These are phyloP conservation scores for Lolium rigidum DNA, from an alignment of 176 grass and related monocot genomes.

Conservation along the genomic window DNA sequence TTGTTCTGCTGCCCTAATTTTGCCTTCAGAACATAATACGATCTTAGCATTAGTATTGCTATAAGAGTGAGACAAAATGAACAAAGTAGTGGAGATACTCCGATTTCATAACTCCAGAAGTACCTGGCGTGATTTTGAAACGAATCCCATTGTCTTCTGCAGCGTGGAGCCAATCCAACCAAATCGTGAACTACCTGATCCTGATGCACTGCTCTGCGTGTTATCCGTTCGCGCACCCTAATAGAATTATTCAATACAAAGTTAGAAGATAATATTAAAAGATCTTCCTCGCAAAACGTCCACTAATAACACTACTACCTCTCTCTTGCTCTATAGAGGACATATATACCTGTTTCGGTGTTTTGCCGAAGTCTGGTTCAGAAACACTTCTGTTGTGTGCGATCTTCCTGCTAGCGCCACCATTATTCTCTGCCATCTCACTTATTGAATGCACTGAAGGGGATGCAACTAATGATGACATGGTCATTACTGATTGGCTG, in stretches of 20 bases:
- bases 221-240: constrained; percentile 61
- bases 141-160: constrained; percentile 84
- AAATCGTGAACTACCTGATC: constrained; percentile 71
- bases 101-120: constrained; percentile 28
- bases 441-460: constrained; percentile 74
- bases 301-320: constrained; percentile 4
- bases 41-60: constrained; percentile 20
- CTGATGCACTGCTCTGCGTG: constrained; percentile 54
- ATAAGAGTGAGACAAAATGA: background rate
- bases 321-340: constrained; percentile 24
- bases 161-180: constrained; percentile 79
- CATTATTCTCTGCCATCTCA: constrained; percentile 61
- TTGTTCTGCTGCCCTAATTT: constrained; percentile 92
- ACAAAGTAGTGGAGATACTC: background rate
- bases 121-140: constrained; percentile 90
- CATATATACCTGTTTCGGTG: constrained; percentile 72
- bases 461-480: constrained; percentile 79
- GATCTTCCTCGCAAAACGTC: constrained; percentile 12
- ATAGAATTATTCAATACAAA: constrained; percentile 37
- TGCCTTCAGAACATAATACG: constrained; percentile 58
- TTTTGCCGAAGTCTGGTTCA: constrained; percentile 91
- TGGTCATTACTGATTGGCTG: constrained; percentile 80
- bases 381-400: constrained; percentile 93
- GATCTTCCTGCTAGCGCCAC: constrained; percentile 57
- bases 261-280: constrained; percentile 17